Conservation (phyloP, 1,284 basidiomycete species). For the Irpex sp. region DNA sequence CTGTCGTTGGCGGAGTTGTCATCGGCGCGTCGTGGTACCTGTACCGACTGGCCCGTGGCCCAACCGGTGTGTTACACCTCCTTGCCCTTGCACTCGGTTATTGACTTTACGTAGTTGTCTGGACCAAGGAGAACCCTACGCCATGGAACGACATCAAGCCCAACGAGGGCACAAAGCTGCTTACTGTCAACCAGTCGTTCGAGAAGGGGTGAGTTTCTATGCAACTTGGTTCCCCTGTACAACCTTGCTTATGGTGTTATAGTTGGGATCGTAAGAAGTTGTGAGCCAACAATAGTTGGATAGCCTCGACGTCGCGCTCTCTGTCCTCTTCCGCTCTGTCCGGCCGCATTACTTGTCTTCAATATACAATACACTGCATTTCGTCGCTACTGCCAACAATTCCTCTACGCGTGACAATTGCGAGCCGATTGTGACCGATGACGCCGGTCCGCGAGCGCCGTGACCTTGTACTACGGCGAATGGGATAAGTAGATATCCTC, state of each 20-base stretch:
- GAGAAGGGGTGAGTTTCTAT: constrained; percentile 54
- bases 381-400: background rate
- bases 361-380: background rate
- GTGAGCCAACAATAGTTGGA: constrained; percentile 30
- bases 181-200: constrained; percentile 68
- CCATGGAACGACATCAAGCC: constrained; percentile 78
- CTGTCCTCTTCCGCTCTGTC: background rate
- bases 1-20: constrained; percentile 63
- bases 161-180: constrained; percentile 67
- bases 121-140: constrained; percentile 76
- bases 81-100: background rate
- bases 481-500: background rate
- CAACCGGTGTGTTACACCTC: constrained; percentile 48
- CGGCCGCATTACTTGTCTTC: background rate
- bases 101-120: constrained; percentile 51
- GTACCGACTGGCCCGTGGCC: constrained; percentile 65
- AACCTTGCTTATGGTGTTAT: constrained; percentile 12
- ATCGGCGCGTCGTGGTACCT: constrained; percentile 72
- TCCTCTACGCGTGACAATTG: background rate
- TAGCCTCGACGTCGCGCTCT: background rate
- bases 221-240: constrained; percentile 3
- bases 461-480: background rate
- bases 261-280: constrained; percentile 74
- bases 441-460: background rate
- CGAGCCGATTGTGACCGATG: background rate